phyloP scores from a whole-genome alignment of 306 rosid genomes.

The Dicorynia guianensis region DNA sequence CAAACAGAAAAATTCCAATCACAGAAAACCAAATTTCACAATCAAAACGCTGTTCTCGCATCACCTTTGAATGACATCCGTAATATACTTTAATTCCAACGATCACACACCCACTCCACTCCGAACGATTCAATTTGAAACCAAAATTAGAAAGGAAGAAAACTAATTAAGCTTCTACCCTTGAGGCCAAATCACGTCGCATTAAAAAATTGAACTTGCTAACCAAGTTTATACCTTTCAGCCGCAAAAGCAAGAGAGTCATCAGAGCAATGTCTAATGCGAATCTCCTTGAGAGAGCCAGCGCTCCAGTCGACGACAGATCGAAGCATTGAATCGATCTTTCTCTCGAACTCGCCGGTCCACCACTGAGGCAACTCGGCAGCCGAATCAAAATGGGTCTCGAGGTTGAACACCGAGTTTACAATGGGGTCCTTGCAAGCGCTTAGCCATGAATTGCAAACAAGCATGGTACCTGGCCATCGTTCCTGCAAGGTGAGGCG shows the following conservation, averaged over 20 bases:
- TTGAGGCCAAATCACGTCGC: background rate
- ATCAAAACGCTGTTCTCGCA: background rate
- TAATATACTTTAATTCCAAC: background rate
- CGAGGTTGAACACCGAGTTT: constrained; percentile 71
- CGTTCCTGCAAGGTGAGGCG: constrained; percentile 74
- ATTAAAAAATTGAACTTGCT: constrained; percentile 9
- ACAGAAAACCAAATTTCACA: background rate
- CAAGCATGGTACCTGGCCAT: constrained; percentile 77
- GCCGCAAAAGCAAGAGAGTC: constrained; percentile 64
- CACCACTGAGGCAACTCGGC: constrained; percentile 67
- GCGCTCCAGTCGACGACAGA: constrained; percentile 65
- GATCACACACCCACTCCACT: background rate
- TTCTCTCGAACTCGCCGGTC: constrained; percentile 66
- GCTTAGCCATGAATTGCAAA: constrained; percentile 77
- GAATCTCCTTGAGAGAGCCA: constrained; percentile 60
- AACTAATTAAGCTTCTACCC: background rate
- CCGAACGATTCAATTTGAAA: background rate
- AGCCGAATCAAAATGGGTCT: constrained; percentile 52
- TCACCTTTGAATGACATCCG: background rate
- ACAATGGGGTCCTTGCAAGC: constrained; percentile 74
- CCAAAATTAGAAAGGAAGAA: background rate
- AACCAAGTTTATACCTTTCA: constrained; percentile 54
- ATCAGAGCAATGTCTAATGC: constrained; percentile 79
- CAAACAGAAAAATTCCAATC: background rate
- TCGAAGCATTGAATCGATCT: constrained; percentile 80